Evolutionary conservation across 805 yeast species (phyloP).

Genomic region (Candida patagonica): DNA sequence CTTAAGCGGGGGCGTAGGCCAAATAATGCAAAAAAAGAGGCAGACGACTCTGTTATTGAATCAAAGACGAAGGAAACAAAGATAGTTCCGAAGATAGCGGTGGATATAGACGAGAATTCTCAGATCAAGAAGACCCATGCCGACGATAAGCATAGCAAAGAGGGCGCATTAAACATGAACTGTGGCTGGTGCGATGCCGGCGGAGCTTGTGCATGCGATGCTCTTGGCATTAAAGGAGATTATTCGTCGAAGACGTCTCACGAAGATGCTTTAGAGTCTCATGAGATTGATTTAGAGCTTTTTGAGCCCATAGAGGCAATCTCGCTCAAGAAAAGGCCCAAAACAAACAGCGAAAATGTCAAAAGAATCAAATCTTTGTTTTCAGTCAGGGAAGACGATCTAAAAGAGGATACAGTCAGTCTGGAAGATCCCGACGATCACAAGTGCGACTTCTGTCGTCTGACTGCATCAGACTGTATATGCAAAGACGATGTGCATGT

Average conservation of each 20-base stretch:
- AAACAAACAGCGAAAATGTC: neutral
- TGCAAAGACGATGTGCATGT: neutral
- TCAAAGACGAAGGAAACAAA: no score
- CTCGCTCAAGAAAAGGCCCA: conserved; percentile 32
- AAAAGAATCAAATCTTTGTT: neutral
- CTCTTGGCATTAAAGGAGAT: conserved; percentile 24
- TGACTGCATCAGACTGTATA: neutral
- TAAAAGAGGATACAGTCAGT: neutral
- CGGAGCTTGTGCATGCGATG: conserved; percentile 27
- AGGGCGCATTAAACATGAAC: conserved; percentile 9
- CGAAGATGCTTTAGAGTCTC: neutral
- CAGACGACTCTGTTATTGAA: neutral
- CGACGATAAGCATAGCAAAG: neutral
- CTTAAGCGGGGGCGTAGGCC: conserved; percentile 49
- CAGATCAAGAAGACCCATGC: neutral
- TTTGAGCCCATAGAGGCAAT: conserved; percentile 63
- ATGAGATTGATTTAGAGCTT: conserved; percentile 24
- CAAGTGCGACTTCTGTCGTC: neutral
- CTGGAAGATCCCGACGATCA: neutral
- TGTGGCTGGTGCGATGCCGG: conserved; percentile 28
- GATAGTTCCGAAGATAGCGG: no score
- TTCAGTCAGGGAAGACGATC: neutral
- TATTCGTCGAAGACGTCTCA: no score
- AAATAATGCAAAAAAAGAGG: neutral
- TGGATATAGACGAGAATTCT: neutral